phyloP scores from a whole-genome alignment of 495 filamentous ascomycete genomes.

The Lentithecium fluviatile region DNA sequence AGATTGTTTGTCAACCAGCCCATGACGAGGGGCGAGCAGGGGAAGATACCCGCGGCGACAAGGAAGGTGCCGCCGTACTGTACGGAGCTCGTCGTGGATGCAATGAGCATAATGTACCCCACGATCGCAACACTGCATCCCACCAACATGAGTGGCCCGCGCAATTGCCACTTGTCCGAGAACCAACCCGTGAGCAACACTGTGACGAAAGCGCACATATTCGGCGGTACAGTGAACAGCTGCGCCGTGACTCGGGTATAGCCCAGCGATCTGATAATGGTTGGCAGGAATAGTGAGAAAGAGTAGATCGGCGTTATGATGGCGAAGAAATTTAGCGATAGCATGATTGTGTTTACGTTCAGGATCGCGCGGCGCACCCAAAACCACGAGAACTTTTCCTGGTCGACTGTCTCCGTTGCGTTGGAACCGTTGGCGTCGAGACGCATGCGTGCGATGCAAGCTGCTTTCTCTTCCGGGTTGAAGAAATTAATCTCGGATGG shows the following conservation, averaged over 20 bases:
- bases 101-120: conserved; percentile 79
- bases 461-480: conserved; percentile 41
- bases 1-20: conserved; percentile 89
- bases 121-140: conserved; percentile 67
- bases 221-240: conserved; percentile 83
- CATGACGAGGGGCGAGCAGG: conserved; percentile 83
- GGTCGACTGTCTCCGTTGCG: conserved; percentile 42
- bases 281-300: conserved; percentile 86
- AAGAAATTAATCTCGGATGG: conserved; percentile 47
- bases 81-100: conserved; percentile 55
- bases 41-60: conserved; percentile 86
- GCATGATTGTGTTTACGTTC: conserved; percentile 48
- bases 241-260: conserved; percentile 70
- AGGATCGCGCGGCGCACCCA: conserved; percentile 47
- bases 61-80: conserved; percentile 85
- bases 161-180: conserved; percentile 71
- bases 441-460: conserved; percentile 45
- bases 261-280: conserved; percentile 74
- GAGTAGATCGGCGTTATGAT: conserved; percentile 71
- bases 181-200: conserved; percentile 73
- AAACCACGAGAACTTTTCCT: conserved; percentile 49
- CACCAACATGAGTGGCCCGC: conserved; percentile 80
- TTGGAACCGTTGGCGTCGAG: conserved; percentile 47
- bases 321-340: conserved; percentile 46
- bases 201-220: conserved; percentile 72